phyloP scores from a whole-genome alignment of 1,139 yeast genomes.

The Lodderomyces pseudojiufengensis region DNA sequence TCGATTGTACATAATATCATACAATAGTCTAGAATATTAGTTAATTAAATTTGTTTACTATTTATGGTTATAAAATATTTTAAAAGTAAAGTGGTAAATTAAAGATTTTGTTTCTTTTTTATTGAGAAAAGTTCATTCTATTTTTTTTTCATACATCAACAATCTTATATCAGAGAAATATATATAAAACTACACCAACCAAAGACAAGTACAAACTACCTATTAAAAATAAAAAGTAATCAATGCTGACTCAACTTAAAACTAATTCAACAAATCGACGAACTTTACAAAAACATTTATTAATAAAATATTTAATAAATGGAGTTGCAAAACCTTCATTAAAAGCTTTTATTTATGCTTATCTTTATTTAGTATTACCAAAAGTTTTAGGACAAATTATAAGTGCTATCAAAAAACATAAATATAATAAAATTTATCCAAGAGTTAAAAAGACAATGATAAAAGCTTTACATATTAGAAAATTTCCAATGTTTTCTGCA shows the following conservation, averaged over 20 bases:
- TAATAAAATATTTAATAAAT: conserved; percentile 4
- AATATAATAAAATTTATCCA: conserved; percentile 16
- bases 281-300: conserved; percentile 1
- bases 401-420: conserved; percentile 17
- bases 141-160: no score
- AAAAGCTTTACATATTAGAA: conserved; percentile 27
- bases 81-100: no score
- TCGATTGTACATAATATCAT: no score
- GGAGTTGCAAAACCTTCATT: conserved; percentile 23
- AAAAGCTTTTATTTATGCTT: conserved; percentile 33
- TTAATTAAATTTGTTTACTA: no score
- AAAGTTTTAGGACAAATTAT: conserved; percentile 21
- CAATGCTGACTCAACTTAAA: conserved; percentile 3
- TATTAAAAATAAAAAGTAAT: no score
- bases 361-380: conserved; percentile 32
- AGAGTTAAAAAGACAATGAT: conserved; percentile 16
- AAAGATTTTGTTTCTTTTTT: no score
- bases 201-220: no score
- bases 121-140: no score
- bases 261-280: not conserved
- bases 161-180: no score
- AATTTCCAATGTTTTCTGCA: conserved; percentile 33
- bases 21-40: no score
- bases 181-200: no score
- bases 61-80: no score